Percentiles rank a stretch among this genome's conserved stretches.
Conservation (phyloP, 495 filamentous ascomycete species). For the Podospora sp. region DNA sequence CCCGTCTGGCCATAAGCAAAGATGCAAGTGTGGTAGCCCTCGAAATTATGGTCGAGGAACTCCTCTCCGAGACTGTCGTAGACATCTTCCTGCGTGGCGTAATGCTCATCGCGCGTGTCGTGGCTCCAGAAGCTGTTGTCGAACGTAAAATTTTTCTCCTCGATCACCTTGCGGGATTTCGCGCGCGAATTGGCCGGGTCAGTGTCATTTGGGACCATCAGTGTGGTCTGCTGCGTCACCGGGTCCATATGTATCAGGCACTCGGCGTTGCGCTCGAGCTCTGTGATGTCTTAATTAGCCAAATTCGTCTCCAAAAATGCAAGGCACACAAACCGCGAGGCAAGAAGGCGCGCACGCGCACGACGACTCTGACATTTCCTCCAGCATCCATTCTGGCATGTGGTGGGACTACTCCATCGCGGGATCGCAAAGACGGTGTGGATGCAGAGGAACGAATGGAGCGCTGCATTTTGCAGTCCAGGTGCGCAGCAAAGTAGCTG, state of each 20-base stretch:
- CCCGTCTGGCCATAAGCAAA: slow-evolving; percentile 99
- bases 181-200: slow-evolving; percentile 69
- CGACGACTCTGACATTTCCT: slow-evolving; percentile 93
- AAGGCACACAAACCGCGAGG: slow-evolving; percentile 67
- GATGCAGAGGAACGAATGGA: slow-evolving; percentile 62
- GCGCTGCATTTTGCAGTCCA: slow-evolving; percentile 22
- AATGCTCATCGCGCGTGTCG: slow-evolving; percentile 63
- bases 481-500: slow-evolving; percentile 3
- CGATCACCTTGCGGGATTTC: slow-evolving; percentile 72
- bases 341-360: slow-evolving; percentile 86
- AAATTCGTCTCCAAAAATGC: slow-evolving; percentile 5
- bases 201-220: slow-evolving; percentile 65
- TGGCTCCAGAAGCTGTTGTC: slow-evolving; percentile 99
- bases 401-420: slow-evolving; percentile 61
- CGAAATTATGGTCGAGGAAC: slow-evolving; percentile 98
- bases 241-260: slow-evolving; percentile 94
- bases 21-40: slow-evolving; percentile 98
- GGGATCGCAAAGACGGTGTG: slow-evolving; percentile 70
- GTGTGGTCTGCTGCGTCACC: slow-evolving; percentile 73
- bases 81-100: slow-evolving; percentile 77
- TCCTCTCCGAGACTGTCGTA: slow-evolving; percentile 95
- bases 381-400: slow-evolving; percentile 58
- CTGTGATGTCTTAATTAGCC: slow-evolving; percentile 49
- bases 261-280: slow-evolving; percentile 74
- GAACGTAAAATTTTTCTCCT: slow-evolving; percentile 92